phyloP scores from a whole-genome alignment of 1,139 yeast species.

The Protomyces arabidopsidicola region DNA sequence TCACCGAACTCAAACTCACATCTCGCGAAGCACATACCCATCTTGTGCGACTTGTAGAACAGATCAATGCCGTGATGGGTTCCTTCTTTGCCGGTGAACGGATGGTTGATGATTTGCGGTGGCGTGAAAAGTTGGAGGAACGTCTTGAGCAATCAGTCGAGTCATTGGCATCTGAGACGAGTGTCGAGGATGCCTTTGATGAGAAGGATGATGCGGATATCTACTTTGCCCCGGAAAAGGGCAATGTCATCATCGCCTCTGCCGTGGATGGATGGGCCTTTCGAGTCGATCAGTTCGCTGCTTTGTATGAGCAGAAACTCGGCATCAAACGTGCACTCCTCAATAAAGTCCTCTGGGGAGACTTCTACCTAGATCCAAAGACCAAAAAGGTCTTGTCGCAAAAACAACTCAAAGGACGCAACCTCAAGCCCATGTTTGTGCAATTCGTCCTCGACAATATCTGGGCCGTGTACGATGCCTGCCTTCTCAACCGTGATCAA shows the following conservation, averaged over 20 bases:
- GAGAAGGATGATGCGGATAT: slow-evolving; percentile 79
- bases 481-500: slow-evolving; percentile 59
- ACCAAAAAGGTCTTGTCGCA: slow-evolving; percentile 69
- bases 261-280: slow-evolving; percentile 99
- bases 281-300: slow-evolving; percentile 79
- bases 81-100: slow-evolving; percentile 90
- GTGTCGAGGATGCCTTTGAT: slow-evolving; percentile 54
- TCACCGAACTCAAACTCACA: slow-evolving; percentile 73
- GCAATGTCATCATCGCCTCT: slow-evolving; percentile 89
- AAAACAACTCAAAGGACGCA: slow-evolving; percentile 49
- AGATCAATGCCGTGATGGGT: slow-evolving; percentile 91
- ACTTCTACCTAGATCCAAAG: slow-evolving; percentile 81
- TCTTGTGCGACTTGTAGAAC: slow-evolving; percentile 72
- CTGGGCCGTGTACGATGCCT: slow-evolving; percentile 82
- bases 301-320: slow-evolving; percentile 74
- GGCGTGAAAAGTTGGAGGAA: slow-evolving; percentile 55
- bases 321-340: slow-evolving; percentile 78
- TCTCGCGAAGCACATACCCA: slow-evolving; percentile 85
- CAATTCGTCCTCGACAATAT: slow-evolving; percentile 81
- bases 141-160: neutral
- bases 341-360: slow-evolving; percentile 94
- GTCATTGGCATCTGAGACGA: slow-evolving; percentile 35
- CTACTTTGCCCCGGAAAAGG: slow-evolving; percentile 82
- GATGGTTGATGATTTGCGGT: slow-evolving; percentile 71
- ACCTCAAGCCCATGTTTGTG: slow-evolving; percentile 76